Evolutionary conservation across 2,329 filamentous ascomycete genomes (phyloP).

Genomic region (Trichoderma asperellum): DNA sequence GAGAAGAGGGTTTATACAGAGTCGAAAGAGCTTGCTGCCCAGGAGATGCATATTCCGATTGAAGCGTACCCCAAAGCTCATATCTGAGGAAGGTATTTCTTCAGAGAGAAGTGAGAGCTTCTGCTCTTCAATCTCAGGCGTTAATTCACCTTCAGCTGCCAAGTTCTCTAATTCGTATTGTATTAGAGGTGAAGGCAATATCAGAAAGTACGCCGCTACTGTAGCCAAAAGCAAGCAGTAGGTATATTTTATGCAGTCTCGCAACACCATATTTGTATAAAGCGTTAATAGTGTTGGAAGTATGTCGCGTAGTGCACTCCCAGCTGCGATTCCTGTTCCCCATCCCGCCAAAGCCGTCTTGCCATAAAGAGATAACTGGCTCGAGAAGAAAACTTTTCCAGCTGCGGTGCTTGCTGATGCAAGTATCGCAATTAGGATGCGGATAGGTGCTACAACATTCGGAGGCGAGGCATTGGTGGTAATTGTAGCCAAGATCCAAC

Average conservation of each 20-base stretch:
- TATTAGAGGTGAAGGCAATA: neutral
- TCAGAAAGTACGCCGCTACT: neutral
- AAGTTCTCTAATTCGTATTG: neutral
- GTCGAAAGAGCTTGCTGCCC: slow-evolving; percentile 5
- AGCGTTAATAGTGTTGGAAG: neutral
- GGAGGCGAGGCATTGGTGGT: slow-evolving; percentile 32
- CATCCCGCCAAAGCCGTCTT: slow-evolving; percentile 42
- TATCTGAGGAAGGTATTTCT: neutral
- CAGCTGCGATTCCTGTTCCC: slow-evolving; percentile 42
- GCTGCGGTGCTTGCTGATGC: slow-evolving; percentile 39
- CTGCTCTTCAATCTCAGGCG: neutral
- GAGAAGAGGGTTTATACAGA: slow-evolving; percentile 14
- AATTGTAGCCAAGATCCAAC: slow-evolving; percentile 33
- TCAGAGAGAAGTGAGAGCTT: neutral
- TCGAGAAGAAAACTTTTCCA: slow-evolving; percentile 42
- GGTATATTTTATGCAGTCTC: neutral
- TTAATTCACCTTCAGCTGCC: neutral
- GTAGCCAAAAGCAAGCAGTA: neutral
- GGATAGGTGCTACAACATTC: slow-evolving; percentile 40
- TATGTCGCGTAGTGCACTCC: slow-evolving; percentile 30
- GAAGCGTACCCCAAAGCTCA: neutral
- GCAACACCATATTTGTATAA: neutral
- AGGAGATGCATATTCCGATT: neutral
- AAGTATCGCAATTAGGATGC: slow-evolving; percentile 38
- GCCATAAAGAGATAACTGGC: slow-evolving; percentile 39